phyloP scores from a whole-genome alignment of 2,329 filamentous ascomycete species.

The Zarea fungicola region DNA sequence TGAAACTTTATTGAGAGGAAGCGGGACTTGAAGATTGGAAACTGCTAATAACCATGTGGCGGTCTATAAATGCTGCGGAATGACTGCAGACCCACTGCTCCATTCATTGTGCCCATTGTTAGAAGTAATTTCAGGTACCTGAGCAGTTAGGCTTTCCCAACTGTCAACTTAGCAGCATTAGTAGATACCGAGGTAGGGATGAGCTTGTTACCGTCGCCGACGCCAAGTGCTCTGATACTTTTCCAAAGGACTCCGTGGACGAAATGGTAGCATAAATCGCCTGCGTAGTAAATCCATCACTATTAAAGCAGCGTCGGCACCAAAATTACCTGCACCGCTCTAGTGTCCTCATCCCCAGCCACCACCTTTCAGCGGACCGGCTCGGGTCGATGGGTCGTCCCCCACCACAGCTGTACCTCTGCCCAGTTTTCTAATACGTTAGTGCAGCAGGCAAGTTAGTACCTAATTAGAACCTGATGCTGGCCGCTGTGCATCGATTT shows the following conservation, averaged over 20 bases:
- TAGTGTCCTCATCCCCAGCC: constrained; percentile 14
- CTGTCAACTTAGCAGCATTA: too few species aligned
- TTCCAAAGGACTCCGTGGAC: background rate
- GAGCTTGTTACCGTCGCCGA: too few species aligned
- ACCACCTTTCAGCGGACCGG: constrained; percentile 13
- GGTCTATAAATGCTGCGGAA: constrained; percentile 6
- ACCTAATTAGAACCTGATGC: too few species aligned
- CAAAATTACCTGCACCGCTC: constrained; percentile 8
- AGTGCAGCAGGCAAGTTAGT: too few species aligned
- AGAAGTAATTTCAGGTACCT: background rate
- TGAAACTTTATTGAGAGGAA: too few species aligned
- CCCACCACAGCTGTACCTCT: background rate
- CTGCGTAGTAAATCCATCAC: background rate
- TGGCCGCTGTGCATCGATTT: too few species aligned
- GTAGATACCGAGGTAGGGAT: too few species aligned
- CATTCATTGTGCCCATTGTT: constrained; percentile 12
- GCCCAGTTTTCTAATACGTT: background rate
- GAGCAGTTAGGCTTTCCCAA: too few species aligned
- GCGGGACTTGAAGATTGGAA: too few species aligned
- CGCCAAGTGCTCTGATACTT: too few species aligned
- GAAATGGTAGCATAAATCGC: background rate
- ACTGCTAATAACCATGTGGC: background rate
- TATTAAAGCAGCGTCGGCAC: constrained; percentile 7
- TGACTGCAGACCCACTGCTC: constrained; percentile 38
- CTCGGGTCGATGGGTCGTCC: constrained; percentile 13